These are phyloP conservation scores for Aspergillus steynii DNA, from an alignment of 495 filamentous ascomycete species.

Conservation along the genomic window DNA sequence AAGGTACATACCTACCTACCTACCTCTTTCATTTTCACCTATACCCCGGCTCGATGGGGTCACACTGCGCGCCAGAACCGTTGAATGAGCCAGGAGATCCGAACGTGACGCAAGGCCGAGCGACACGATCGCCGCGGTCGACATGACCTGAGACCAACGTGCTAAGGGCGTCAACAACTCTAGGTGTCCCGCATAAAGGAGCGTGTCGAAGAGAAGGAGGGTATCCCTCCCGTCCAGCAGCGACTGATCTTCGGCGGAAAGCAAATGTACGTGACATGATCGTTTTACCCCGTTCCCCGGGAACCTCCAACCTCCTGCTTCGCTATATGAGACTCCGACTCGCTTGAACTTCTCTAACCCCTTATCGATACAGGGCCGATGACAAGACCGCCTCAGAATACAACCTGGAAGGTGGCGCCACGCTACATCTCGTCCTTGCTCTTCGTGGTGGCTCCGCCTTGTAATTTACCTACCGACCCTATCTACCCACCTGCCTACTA, in stretches of 20 bases:
- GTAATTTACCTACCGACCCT: slow-evolving; percentile 9
- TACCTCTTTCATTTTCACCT: slow-evolving; percentile 1
- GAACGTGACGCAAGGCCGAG: not conserved
- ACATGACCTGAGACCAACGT: not conserved
- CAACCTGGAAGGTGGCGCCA: slow-evolving; percentile 86
- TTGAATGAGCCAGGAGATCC: not conserved
- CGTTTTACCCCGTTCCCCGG: too few species aligned
- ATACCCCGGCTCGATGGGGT: not conserved
- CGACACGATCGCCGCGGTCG: not conserved
- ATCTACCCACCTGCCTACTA: not conserved
- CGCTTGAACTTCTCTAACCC: not conserved
- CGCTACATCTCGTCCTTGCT: slow-evolving; percentile 92
- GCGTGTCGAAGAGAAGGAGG: slow-evolving; percentile 97
- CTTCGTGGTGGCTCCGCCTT: slow-evolving; percentile 68
- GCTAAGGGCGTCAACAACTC: not conserved
- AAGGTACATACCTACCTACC: slow-evolving; percentile 57
- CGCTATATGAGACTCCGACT: not conserved
- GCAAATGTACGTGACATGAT: slow-evolving; percentile 72
- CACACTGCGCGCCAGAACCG: not conserved
- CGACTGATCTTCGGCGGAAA: slow-evolving; percentile 95
- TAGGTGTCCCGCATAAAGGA: slow-evolving; percentile 96
- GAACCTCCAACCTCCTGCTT: too few species aligned
- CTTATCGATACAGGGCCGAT: slow-evolving; percentile 65
- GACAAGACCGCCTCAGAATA: slow-evolving; percentile 87
- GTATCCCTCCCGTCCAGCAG: slow-evolving; percentile 96